Conservation (phyloP, 306 rosid species). For the Fagus sylvatica region DNA sequence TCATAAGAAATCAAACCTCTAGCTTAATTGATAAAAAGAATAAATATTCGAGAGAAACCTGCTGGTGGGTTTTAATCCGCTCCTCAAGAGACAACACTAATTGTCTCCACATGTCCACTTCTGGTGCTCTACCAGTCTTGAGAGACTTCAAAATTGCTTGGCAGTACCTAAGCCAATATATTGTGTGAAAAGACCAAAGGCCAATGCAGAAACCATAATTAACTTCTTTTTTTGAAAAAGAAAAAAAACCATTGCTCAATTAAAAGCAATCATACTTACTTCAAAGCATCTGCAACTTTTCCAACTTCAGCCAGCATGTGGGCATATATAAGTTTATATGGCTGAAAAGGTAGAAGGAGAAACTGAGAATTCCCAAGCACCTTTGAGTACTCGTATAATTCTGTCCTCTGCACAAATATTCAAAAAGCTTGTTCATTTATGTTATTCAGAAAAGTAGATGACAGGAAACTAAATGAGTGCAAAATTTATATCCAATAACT, state of each 20-base stretch:
- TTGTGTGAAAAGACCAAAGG: conserved; percentile 18
- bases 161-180: conserved; percentile 61
- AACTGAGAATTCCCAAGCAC: conserved; percentile 96
- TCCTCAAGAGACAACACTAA: conserved; percentile 79
- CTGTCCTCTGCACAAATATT: conserved; percentile 76
- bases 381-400: conserved; percentile 84
- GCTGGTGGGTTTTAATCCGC: conserved; percentile 83
- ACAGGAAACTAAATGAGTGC: not conserved
- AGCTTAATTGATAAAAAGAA: conserved; percentile 4
- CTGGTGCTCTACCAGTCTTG: conserved; percentile 86
- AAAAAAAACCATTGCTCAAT: not conserved
- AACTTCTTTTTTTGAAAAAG: not conserved
- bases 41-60: conserved; percentile 40
- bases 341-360: conserved; percentile 78
- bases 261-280: conserved; percentile 54
- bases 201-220: conserved; percentile 1
- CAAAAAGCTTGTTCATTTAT: not conserved
- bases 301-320: conserved; percentile 96
- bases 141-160: conserved; percentile 75
- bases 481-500: not conserved
- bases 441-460: not conserved
- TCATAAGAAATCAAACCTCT: conserved; percentile 12
- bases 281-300: conserved; percentile 82
- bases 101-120: conserved; percentile 82
- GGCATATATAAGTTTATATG: conserved; percentile 91